Percentiles rank a stretch among this genome's conserved stretches.
phyloP scores from a whole-genome alignment of 2,329 filamentous ascomycete genomes.

The Ciborinia camelliae region DNA sequence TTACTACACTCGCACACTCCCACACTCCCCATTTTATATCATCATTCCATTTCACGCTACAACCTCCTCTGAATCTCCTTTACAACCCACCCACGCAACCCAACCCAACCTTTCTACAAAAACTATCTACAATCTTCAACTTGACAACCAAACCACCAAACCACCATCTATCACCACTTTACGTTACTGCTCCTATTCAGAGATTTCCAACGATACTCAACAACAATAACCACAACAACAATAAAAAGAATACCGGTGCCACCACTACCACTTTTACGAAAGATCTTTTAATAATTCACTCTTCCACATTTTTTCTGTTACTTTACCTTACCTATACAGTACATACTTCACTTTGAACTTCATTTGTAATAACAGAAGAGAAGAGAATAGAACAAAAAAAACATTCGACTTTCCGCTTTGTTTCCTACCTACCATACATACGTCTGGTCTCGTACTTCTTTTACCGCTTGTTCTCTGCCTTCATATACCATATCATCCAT shows the following conservation, averaged over 20 bases:
- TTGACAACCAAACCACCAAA: slow-evolving; percentile 1
- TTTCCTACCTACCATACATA: too few relatives aligned
- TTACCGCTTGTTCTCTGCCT: slow-evolving; percentile 24
- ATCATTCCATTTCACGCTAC: not conserved
- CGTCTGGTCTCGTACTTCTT: too few relatives aligned
- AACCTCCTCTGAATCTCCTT: not conserved
- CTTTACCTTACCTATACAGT: not conserved
- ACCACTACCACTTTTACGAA: too few relatives aligned
- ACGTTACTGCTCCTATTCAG: not conserved
- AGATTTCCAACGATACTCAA: too few relatives aligned
- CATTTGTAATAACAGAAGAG: not conserved
- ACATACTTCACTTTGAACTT: not conserved
- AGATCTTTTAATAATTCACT: not conserved
- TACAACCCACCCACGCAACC: not conserved
- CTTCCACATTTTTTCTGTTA: not conserved
- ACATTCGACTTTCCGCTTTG: slow-evolving; percentile 28
- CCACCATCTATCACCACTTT: too few relatives aligned
- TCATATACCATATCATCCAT: too few relatives aligned
- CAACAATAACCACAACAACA: too few relatives aligned
- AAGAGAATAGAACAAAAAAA: slow-evolving; percentile 25
- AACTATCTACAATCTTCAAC: slow-evolving; percentile 15
- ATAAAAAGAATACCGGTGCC: too few relatives aligned
- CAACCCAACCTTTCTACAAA: slow-evolving; percentile 11
- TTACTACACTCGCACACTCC: not conserved
- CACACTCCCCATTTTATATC: not conserved